Base-by-base conservation (phyloP, 306 rosid genomes). In the Vigna unguiculata region DNA sequence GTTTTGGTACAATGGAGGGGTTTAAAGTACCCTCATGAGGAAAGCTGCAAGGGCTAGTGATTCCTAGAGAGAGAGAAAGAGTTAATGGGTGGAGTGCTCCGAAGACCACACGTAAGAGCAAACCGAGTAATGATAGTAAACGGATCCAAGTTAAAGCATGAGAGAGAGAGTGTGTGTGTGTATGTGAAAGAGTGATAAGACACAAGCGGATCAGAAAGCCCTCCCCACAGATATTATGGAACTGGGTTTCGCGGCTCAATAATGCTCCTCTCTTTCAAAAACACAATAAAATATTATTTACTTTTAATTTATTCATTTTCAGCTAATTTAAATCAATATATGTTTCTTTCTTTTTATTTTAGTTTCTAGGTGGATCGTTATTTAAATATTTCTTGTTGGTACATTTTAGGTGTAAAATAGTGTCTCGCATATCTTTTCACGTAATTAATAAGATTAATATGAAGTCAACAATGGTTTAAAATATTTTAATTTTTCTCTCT, bases 21-120 rank as follows among this genome's bases (percentile, higher is more conserved):
- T 55, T 48, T 68, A 79, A 83, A 54, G 74, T 60, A 79, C 62
- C 79, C 70, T 43, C 22, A 13, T 68, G 40, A 14, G 28, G 48
- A 48, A 79, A 70, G 87, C 84, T 79, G 87, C 72, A 76, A 45
- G 74, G 71, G 48, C 51, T 78, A 69, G 45, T 40, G 49, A 65
- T 11, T 41, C 67, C 69, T 63, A 24, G 10, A 59, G 41, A 22
- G 41, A 74, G 67, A 68, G 22, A 38, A 19, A 53, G 72, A 16
- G 69, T 41, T 40, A 40, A 36, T 3, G 60, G 41, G 78, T 58
- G 78, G 69, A 62, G 57, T 72, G 49, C 51, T 43, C 40, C 17
- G 11, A 11, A 55, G 9, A 46, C 32, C 24, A 73, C 83, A 66
- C 64, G 75, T 80, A 64, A 55, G 74, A 72, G 30, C 25, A 45